phyloP scores from a whole-genome alignment of 306 rosid species.

The Comarum palustre region DNA sequence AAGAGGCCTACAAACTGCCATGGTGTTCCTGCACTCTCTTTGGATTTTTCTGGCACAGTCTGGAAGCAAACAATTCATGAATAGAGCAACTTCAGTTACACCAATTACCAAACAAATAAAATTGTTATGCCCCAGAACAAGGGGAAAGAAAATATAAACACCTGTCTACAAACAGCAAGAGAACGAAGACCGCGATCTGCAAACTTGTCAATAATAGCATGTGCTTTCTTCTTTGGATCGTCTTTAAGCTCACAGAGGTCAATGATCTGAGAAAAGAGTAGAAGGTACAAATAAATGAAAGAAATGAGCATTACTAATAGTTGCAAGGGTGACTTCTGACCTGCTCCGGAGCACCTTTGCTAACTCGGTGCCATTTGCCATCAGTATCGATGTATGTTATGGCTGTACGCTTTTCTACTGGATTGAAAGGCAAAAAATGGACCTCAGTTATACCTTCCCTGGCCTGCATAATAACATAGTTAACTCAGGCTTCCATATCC shows the following conservation, averaged over 20 bases:
- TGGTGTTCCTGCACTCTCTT: slow-evolving; percentile 71
- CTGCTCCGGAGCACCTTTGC: slow-evolving; percentile 98
- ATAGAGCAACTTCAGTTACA: slow-evolving; percentile 4
- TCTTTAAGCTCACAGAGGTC: slow-evolving; percentile 66
- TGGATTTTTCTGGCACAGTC: slow-evolving; percentile 63
- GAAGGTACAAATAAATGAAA: neutral
- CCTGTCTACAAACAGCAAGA: slow-evolving; percentile 67
- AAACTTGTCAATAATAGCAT: slow-evolving; percentile 71
- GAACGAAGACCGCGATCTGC: slow-evolving; percentile 93
- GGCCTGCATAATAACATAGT: slow-evolving; percentile 42
- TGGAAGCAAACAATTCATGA: slow-evolving; percentile 20
- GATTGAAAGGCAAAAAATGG: slow-evolving; percentile 87
- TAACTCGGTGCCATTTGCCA: slow-evolving; percentile 75
- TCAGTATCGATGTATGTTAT: slow-evolving; percentile 63
- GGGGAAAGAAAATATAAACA: neutral
- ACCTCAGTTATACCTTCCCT: slow-evolving; percentile 74
- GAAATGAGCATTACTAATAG: neutral
- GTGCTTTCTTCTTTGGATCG: slow-evolving; percentile 57
- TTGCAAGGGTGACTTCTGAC: slow-evolving; percentile 25
- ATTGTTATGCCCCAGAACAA: neutral
- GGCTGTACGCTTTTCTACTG: slow-evolving; percentile 92
- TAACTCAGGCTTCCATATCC: neutral
- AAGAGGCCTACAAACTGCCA: slow-evolving; percentile 81
- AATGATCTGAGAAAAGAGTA: slow-evolving; percentile 49
- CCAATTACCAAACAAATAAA: neutral